These are phyloP conservation scores for Furculomyces boomerangus DNA, from an alignment of 371 early-diverging fungal genomes.

Conservation along the genomic window DNA sequence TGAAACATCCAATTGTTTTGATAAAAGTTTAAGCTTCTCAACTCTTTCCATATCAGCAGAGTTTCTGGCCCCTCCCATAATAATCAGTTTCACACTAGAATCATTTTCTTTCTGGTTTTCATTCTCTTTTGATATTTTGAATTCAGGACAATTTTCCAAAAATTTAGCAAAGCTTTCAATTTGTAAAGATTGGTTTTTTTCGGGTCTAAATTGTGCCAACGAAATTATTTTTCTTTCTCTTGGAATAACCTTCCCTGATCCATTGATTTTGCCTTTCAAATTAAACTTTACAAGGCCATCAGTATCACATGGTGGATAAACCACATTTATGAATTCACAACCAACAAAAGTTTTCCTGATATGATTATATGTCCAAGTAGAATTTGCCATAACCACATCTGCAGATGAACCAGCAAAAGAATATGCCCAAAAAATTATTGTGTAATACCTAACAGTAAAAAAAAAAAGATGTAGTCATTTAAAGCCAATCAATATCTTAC, in stretches of 20 bases:
- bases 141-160: conserved; percentile 31
- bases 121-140: conserved; percentile 11
- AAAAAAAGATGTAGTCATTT: neutral
- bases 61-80: conserved; percentile 51
- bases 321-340: conserved; percentile 31
- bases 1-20: conserved; percentile 30
- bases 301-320: conserved; percentile 91
- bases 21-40: conserved; percentile 30
- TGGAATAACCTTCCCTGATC: no score
- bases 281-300: conserved; percentile 32
- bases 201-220: conserved; percentile 90
- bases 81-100: conserved; percentile 9
- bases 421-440: conserved; percentile 52
- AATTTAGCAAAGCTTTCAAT: conserved; percentile 41
- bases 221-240: conserved; percentile 50
- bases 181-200: conserved; percentile 81
- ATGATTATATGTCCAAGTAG: conserved; percentile 87
- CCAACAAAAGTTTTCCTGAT: conserved; percentile 27
- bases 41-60: conserved; percentile 55
- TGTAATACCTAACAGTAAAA: conserved; percentile 39
- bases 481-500: neutral
- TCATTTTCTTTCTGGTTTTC: neutral
- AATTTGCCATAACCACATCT: conserved; percentile 70
- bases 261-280: conserved; percentile 17
- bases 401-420: conserved; percentile 60